These are phyloP conservation scores for Thelephora terrestris DNA, from an alignment of 1,284 basidiomycete genomes.

Conservation along the genomic window DNA sequence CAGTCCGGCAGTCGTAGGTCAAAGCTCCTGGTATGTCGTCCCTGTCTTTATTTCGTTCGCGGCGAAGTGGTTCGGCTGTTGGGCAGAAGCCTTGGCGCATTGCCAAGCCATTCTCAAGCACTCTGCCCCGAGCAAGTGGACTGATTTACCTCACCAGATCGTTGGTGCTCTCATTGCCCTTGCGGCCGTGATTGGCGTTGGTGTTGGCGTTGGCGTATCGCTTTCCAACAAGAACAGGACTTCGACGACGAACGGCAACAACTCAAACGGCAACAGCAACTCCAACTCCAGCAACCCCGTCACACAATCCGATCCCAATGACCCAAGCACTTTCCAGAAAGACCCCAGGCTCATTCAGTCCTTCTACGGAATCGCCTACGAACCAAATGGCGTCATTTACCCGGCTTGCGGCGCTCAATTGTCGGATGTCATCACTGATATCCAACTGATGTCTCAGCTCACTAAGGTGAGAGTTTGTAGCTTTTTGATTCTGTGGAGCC, in stretches of 20 bases:
- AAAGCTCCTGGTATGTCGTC: slow-evolving; percentile 27
- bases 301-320: slow-evolving; percentile 40
- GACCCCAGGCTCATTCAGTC: slow-evolving; percentile 49
- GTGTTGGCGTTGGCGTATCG: slow-evolving; percentile 44
- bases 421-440: slow-evolving; percentile 39
- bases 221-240: slow-evolving; percentile 28
- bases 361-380: slow-evolving; percentile 72
- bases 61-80: not conserved
- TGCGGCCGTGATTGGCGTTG: slow-evolving; percentile 33
- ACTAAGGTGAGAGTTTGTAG: slow-evolving; percentile 27
- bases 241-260: slow-evolving; percentile 14
- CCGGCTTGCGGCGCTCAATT: slow-evolving; percentile 32
- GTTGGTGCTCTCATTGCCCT: slow-evolving; percentile 34
- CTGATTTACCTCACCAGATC: slow-evolving; percentile 25
- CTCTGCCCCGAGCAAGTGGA: not conserved
- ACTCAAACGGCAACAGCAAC: slow-evolving; percentile 10
- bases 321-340: slow-evolving; percentile 57
- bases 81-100: not conserved
- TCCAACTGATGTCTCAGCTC: slow-evolving; percentile 49
- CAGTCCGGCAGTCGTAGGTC: slow-evolving; percentile 19
- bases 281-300: slow-evolving; percentile 25
- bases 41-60: not conserved
- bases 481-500: slow-evolving; percentile 6
- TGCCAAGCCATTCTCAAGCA: not conserved
- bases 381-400: slow-evolving; percentile 44